phyloP scores from a whole-genome alignment of 495 filamentous ascomycete species.

The Glonium stellatum region DNA sequence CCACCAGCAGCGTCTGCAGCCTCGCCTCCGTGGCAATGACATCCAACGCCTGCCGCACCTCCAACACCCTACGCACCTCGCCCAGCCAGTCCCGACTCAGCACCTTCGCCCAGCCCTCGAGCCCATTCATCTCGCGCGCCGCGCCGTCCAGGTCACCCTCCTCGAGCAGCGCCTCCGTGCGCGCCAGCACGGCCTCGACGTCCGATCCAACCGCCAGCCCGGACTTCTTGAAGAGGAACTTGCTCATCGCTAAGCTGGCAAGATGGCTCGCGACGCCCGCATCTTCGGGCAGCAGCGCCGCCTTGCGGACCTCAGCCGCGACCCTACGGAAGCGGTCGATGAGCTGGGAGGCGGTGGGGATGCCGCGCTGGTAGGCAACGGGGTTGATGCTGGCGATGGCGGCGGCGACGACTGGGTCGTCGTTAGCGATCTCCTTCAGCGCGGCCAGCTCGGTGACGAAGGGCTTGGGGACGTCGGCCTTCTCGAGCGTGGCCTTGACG shows the following conservation, averaged over 20 bases:
- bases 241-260: constrained; percentile 77
- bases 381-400: constrained; percentile 94
- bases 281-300: constrained; percentile 79
- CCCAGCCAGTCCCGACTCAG: constrained; percentile 86
- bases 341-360: constrained; percentile 73
- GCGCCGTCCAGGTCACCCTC: constrained; percentile 87
- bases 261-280: constrained; percentile 92
- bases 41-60: constrained; percentile 92
- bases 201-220: constrained; percentile 75
- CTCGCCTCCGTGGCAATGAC: constrained; percentile 51
- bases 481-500: constrained; percentile 66
- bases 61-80: constrained; percentile 80
- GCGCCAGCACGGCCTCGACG: constrained; percentile 84
- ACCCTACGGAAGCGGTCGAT: constrained; percentile 94
- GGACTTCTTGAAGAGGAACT: constrained; percentile 83
- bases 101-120: constrained; percentile 89
- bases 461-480: constrained; percentile 63
- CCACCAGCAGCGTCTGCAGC: constrained; percentile 40
- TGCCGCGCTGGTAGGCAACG: constrained; percentile 82
- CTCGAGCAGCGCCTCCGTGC: constrained; percentile 82
- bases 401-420: constrained; percentile 77
- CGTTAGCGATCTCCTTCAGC: constrained; percentile 79
- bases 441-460: constrained; percentile 89
- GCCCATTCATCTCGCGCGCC: constrained; percentile 86
- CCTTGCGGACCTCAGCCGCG: constrained; percentile 89